Evolutionary conservation across 192 early-diverging fungal species (phyloP), one percentile per base, ranked within the genome.

Genomic region (Rhizoclosmatium globosum): DNA sequence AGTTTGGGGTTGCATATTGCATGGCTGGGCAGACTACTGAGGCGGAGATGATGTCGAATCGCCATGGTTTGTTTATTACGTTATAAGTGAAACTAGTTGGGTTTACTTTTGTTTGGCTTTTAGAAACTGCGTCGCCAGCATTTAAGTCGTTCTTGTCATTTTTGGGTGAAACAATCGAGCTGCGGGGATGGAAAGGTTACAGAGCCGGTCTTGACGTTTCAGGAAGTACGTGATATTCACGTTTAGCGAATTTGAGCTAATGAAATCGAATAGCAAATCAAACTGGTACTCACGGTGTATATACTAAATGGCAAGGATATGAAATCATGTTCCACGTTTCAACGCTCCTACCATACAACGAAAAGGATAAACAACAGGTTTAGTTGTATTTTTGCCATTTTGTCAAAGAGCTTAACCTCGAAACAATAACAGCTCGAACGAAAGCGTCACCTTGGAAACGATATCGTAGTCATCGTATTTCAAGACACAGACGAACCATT

Each of bases 241-340:
- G 31, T 31, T 31, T 31, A 31, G 31, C 67, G 38, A 67, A 41
- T 43, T 1, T 66, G 58, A 41, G 2, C 6, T 67, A 13, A 3
- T 58, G 4, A 4, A 57, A 79, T 60, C 3, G 43, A 61, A 13
- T 83, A 92, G 87, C 79, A 69, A 92, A 91, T 78, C 88, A 93
- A 60, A 89, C 91, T 6, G 94, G 93, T 0, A 88, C 86, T 7
- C 86, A 93, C 68, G 90, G 90, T 1, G 90, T 93, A 67, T 90
- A 88, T 75, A 91, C 91, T 46, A 91, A 86, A 66, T 94, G 93
- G 93, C 89, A 92, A 65, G 91, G 91, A 23, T 92, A 92, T 74
- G 86, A 88, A 68, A 85, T 95, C 69, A 92, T 93, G 84, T 95
- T 92, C 80, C 94, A 95, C 76, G 92, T 95, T 1, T 85, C 93